phyloP scores from a whole-genome alignment of 495 filamentous ascomycete species.

The Daldinia caldariorum region DNA sequence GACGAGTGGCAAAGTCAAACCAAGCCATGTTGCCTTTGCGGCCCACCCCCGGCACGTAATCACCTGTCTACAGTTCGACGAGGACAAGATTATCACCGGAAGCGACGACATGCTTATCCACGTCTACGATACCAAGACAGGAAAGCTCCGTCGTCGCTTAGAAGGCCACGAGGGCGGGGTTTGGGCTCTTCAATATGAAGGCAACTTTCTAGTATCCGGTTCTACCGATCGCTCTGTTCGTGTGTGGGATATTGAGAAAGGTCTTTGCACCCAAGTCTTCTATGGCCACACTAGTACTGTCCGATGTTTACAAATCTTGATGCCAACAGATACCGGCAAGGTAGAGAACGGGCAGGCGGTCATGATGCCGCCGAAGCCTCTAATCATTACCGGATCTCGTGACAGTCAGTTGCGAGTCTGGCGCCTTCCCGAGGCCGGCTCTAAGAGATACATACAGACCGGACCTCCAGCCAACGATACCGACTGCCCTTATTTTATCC shows the following conservation, averaged over 20 bases:
- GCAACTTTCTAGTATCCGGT: constrained; percentile 93
- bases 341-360: constrained; percentile 76
- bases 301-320: constrained; percentile 92
- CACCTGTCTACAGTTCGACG: constrained; percentile 96
- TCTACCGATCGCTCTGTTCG: constrained; percentile 95
- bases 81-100: constrained; percentile 96
- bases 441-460: constrained; percentile 77
- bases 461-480: constrained; percentile 79
- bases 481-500: constrained; percentile 93
- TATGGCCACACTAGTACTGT: constrained; percentile 98
- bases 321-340: constrained; percentile 81
- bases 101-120: constrained; percentile 98
- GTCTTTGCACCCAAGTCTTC: constrained; percentile 91
- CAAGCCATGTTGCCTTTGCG: constrained; percentile 94
- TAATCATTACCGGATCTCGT: constrained; percentile 97
- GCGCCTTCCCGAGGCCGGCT: constrained; percentile 87
- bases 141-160: constrained; percentile 80
- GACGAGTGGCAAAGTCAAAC: constrained; percentile 85
- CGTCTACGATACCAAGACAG: constrained; percentile 97
- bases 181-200: constrained; percentile 96
- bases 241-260: constrained; percentile 96
- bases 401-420: constrained; percentile 95
- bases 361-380: constrained; percentile 88
- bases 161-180: constrained; percentile 97
- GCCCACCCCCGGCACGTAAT: constrained; percentile 97